A percentile compares a stretch with the other conserved stretches of the same genome.
These are phyloP conservation scores for Trifolium fragiferum DNA, from an alignment of 306 rosid genomes.

Conservation along the genomic window DNA sequence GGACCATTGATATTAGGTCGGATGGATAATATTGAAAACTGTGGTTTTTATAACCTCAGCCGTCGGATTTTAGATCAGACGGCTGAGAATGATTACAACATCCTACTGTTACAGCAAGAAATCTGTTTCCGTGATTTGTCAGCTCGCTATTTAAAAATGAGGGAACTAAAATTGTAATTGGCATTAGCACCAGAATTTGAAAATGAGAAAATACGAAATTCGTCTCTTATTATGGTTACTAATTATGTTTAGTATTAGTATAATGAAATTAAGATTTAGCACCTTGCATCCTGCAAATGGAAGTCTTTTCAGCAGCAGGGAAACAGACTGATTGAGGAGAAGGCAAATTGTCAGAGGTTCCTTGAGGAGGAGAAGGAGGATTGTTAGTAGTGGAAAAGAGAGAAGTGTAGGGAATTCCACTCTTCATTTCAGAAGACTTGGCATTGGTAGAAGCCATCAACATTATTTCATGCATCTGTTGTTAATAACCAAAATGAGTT, in stretches of 20 bases:
- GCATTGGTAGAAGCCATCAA: conserved; percentile 58
- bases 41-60: too few species aligned
- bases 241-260: not conserved
- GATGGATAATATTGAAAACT: too few species aligned
- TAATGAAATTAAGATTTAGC: conserved; percentile 34
- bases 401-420: conserved; percentile 53
- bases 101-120: too few species aligned
- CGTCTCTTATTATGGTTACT: not conserved
- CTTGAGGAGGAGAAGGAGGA: conserved; percentile 55
- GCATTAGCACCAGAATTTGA: too few species aligned
- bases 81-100: too few species aligned
- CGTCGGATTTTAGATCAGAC: too few species aligned
- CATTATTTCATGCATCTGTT: conserved; percentile 67
- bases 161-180: too few species aligned
- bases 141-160: too few species aligned
- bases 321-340: conserved; percentile 52
- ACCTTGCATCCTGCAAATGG: conserved; percentile 71
- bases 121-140: too few species aligned
- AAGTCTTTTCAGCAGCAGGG: conserved; percentile 61
- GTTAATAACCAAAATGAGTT: not conserved
- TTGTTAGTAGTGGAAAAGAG: conserved; percentile 32
- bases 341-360: conserved; percentile 50
- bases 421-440: conserved; percentile 57
- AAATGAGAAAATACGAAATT: not conserved
- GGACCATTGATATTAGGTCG: too few species aligned